A percentile compares a stretch with the other conserved stretches of the same genome.
Conservation (phyloP, 495 filamentous ascomycete genomes). For the Annulohypoxylon bovei region DNA sequence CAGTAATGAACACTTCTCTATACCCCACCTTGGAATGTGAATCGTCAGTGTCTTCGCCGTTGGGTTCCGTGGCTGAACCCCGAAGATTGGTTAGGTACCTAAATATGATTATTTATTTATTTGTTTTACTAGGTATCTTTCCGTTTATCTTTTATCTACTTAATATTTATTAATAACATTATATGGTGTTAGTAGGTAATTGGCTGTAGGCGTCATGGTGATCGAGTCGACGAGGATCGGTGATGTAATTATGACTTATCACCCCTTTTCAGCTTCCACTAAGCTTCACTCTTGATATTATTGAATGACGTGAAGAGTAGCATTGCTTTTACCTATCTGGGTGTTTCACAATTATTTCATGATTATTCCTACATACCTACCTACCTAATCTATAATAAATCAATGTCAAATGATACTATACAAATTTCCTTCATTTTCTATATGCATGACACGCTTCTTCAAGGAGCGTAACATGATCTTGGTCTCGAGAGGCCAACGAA, state of each 20-base stretch:
- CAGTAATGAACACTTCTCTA: too few relatives aligned
- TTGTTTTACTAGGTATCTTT: not conserved
- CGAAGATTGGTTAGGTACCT: not conserved
- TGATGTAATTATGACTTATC: slow-evolving; percentile 41
- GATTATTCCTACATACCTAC: not conserved
- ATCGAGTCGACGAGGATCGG: not conserved
- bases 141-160: not conserved
- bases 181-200: not conserved
- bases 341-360: too few relatives aligned
- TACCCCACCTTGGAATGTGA: not conserved
- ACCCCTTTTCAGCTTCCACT: not conserved
- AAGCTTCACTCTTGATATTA: not conserved
- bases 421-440: not conserved
- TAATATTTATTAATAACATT: not conserved
- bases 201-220: slow-evolving; percentile 27
- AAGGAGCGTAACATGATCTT: not conserved
- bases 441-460: not conserved
- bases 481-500: not conserved
- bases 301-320: not conserved
- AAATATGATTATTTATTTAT: not conserved
- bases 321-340: too few relatives aligned
- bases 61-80: not conserved
- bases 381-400: not conserved
- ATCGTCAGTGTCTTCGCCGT: not conserved
- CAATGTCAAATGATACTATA: not conserved